A percentile compares a stretch with the other conserved stretches of the same genome.
These are phyloP conservation scores for Vitis cinerea DNA, from an alignment of 164 flowering plant genomes.

Conservation along the genomic window DNA sequence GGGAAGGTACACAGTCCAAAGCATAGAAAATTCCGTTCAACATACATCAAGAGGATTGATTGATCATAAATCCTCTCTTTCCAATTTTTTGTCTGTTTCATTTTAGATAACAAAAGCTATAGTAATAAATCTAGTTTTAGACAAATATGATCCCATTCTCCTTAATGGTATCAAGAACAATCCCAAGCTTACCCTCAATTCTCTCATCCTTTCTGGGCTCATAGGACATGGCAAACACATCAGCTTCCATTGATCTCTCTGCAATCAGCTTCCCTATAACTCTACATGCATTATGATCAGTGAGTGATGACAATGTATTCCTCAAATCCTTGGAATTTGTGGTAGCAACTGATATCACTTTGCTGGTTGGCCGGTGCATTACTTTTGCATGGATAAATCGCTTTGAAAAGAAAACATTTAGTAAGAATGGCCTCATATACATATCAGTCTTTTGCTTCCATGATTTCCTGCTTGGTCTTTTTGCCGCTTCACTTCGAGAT, in stretches of 20 bases:
- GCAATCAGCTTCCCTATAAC: slow-evolving; percentile 82
- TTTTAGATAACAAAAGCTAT: neutral
- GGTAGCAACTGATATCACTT: slow-evolving; percentile 90
- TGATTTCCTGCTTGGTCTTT: slow-evolving; percentile 74
- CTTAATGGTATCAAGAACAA: slow-evolving; percentile 79
- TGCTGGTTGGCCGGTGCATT: slow-evolving; percentile 91
- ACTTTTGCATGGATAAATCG: slow-evolving; percentile 89
- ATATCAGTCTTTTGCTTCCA: slow-evolving; percentile 94
- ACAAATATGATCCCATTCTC: slow-evolving; percentile 90
- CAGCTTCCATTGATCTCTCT: slow-evolving; percentile 87
- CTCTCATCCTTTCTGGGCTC: slow-evolving; percentile 77
- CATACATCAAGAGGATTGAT: too few relatives aligned
- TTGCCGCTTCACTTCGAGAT: slow-evolving; percentile 74
- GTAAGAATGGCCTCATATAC: slow-evolving; percentile 92
- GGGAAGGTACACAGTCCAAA: too few relatives aligned
- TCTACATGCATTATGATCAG: slow-evolving; percentile 70
- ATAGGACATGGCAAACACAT: slow-evolving; percentile 83
- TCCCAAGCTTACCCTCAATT: slow-evolving; percentile 80
- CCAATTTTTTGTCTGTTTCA: neutral
- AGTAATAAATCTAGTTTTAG: slow-evolving; percentile 6
- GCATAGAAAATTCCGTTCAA: too few relatives aligned
- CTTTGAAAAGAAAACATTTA: slow-evolving; percentile 87
- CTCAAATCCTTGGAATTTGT: slow-evolving; percentile 88
- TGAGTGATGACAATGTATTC: slow-evolving; percentile 72
- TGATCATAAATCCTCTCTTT: too few relatives aligned